Evolutionary conservation across 495 filamentous ascomycete genomes (phyloP), one percentile per base, ranked within the genome.

Genomic region (Trichoderma orchidacearum): DNA sequence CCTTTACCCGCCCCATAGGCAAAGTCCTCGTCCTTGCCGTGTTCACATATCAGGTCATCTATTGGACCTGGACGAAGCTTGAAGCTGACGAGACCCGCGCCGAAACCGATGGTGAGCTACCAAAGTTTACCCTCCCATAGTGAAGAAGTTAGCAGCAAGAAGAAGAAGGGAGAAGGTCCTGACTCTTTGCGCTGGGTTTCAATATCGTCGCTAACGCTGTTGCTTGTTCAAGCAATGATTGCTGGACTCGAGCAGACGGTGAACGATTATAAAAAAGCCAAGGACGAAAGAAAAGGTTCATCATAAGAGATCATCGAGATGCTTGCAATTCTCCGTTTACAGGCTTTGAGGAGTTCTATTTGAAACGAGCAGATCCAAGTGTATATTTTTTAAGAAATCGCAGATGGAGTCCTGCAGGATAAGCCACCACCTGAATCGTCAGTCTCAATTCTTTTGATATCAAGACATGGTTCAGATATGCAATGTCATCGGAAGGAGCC

Each of bases 1-100:
- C 79, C 55, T 95, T 94, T 68, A 76, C 79, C 27, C 76, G 85
- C 6, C 91, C 93, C 12, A 79, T 97, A 57, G 78, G 78, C 34
- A 97, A 96, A 70, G 85, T 86, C 58, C 85, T 95, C 63, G 77
- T 96, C 8, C 83, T 90, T 53, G 87, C 90, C 13, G 74, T 96
- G 23, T 85, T 95, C 68, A 88, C 85, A 0, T 98, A 95, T 71
- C 93, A 98, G 68, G 63, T 88, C 9, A 68, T 81, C 25, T 95
- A 96, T 70, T 94, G 81, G 80, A 70, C 74, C 21, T 98, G 92
- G 93, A 58, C 81, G 69, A 93, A 87, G 70, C 73, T 97, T n/a
- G 92, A 96, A 71, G 78, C 74, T 55, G 75, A 88, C 58, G 88
- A 90, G 66, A 71, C 76, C 29, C 87, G 82, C 69, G 70, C 75